Base-by-base conservation (phyloP, 2,329 filamentous ascomycete species). In the Pseudogymnoascus sp. region DNA sequence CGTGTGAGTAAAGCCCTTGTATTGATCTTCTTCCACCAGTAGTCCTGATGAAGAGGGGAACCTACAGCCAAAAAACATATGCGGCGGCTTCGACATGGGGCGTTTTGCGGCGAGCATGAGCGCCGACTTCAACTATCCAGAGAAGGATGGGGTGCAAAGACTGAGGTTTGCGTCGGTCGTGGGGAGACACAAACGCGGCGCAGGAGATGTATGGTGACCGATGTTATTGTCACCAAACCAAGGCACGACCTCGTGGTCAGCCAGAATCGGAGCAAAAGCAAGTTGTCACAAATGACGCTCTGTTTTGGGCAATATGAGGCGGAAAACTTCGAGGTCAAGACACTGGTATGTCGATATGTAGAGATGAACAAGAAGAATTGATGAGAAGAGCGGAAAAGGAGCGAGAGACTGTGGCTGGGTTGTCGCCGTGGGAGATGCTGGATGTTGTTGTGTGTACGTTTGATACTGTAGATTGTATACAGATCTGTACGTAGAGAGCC, bases 41-140 rank as follows among this genome's bases (percentile, higher is more conserved):
- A 58, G 26, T 47, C 37, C 59, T 59, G 35, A 50, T 44, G 15
- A 21, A 24, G 7, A 15, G 29, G 57, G 15, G 39, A 54, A 81
- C 85, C 68, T 79, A 89, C 86, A 89, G 70, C 86, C 86, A 79
- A 89, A 89, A 37, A 84, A 82, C 70, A 82, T 75, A 66, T 81
- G 78, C 68, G 80, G 76, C 72, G 79, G 78, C 75, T 80, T 80
- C 75, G 77, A 79, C 75, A 76, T 82, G 72, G 77, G 78, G 78
- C 74, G 78, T 71, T 80, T 78, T 74, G 81, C 73, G 68, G 78
- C 80, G 70, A 83, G 80, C 82, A 84, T 84, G 78, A 73, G 75
- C 77, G 76, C 79, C 66, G 54, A 44, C 40, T 10, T 26, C 8
- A 2, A 44, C 40, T 11, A 26, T 47, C 41, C 41, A 15, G 21